Conservation (phyloP, 2,329 filamentous ascomycete species). For the Apiospora rasikravindrae region DNA sequence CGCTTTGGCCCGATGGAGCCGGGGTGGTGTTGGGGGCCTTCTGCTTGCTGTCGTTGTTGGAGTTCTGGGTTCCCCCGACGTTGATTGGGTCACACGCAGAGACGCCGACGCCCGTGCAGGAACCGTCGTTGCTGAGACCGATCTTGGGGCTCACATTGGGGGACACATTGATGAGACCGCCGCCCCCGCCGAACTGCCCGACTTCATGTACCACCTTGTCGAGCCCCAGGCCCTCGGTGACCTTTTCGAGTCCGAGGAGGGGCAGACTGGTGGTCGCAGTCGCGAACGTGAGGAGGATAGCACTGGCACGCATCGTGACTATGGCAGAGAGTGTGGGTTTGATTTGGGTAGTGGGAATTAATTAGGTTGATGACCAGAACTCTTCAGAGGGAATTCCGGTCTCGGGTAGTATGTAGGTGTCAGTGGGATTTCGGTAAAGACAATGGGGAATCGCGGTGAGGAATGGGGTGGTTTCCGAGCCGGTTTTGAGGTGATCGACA, state of each 20-base stretch:
- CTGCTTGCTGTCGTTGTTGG: slow-evolving; percentile 26
- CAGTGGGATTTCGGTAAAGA: background rate
- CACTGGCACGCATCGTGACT: background rate
- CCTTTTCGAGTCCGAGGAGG: background rate
- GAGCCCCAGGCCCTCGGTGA: background rate
- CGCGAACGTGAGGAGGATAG: background rate
- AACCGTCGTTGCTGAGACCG: slow-evolving; percentile 25
- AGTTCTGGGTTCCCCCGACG: slow-evolving; percentile 29
- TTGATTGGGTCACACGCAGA: slow-evolving; percentile 36
- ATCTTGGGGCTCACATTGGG: slow-evolving; percentile 27
- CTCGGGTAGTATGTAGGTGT: background rate
- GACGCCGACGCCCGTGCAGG: slow-evolving; percentile 31
- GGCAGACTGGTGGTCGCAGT: background rate
- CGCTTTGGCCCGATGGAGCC: background rate
- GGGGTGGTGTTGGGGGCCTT: background rate
- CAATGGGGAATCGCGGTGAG: background rate
- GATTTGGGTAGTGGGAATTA: background rate
- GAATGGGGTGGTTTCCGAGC: background rate
- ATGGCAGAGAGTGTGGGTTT: background rate
- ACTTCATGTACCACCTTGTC: background rate
- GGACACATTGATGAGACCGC: slow-evolving; percentile 26
- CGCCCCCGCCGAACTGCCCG: background rate
- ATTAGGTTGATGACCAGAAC: background rate
- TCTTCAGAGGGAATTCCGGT: background rate
- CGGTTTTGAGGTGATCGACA: background rate